Evolutionary conservation across 345 rosid genomes (phyloP).

Genomic region (Erysimum cheiranthoides): DNA sequence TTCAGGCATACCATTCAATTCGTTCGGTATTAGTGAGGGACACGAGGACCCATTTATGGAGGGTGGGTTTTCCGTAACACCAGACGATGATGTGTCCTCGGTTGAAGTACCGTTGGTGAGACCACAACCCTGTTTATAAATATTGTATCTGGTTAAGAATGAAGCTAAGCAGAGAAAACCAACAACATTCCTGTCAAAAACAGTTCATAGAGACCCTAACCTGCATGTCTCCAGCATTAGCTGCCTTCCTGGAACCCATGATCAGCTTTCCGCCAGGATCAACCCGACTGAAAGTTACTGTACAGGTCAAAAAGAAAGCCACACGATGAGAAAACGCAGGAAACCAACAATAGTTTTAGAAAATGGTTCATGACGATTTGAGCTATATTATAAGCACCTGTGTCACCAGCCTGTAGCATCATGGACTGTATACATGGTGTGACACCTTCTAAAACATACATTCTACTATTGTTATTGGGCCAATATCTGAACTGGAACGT

Average conservation of each 20-base stretch:
- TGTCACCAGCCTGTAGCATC: slow-evolving; percentile 91
- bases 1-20: slow-evolving; percentile 49
- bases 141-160: slow-evolving; percentile 5
- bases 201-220: slow-evolving; percentile 47
- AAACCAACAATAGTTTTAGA: slow-evolving; percentile 7
- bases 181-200: neutral
- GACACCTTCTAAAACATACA: slow-evolving; percentile 98
- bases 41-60: slow-evolving; percentile 52
- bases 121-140: slow-evolving; percentile 54
- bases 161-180: slow-evolving; percentile 3
- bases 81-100: slow-evolving; percentile 60
- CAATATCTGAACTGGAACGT: slow-evolving; percentile 96
- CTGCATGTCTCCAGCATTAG: slow-evolving; percentile 59
- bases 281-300: slow-evolving; percentile 86
- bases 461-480: slow-evolving; percentile 99
- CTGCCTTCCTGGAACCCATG: slow-evolving; percentile 78
- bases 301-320: slow-evolving; percentile 20
- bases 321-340: slow-evolving; percentile 20
- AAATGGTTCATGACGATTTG: neutral
- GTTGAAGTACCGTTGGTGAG: slow-evolving; percentile 50
- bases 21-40: slow-evolving; percentile 49
- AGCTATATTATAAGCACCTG: slow-evolving; percentile 54
- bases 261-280: slow-evolving; percentile 85
- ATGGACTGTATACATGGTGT: slow-evolving; percentile 97
- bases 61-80: slow-evolving; percentile 53